phyloP scores from a whole-genome alignment of 164 flowering plant species.

The Berberis vulgaris region DNA sequence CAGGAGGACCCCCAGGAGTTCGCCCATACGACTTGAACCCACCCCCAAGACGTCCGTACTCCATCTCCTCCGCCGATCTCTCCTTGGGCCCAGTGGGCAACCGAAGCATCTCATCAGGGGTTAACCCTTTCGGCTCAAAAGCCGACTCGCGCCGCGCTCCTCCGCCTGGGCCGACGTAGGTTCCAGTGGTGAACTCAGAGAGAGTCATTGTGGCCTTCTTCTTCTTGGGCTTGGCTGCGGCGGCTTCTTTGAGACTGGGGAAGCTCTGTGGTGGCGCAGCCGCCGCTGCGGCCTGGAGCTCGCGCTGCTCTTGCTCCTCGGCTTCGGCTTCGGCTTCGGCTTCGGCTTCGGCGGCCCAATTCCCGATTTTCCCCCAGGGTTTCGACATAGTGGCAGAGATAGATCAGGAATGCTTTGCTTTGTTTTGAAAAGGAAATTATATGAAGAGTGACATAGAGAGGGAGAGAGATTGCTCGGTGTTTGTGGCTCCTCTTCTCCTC shows the following conservation, averaged over 20 bases:
- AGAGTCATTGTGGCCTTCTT: slow-evolving; percentile 45
- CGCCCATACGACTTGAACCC: slow-evolving; percentile 56
- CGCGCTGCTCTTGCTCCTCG: slow-evolving; percentile 22
- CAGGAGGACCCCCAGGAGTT: slow-evolving; percentile 14
- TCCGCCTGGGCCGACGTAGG: slow-evolving; percentile 17
- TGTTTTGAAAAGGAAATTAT: neutral
- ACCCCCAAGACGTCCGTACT: slow-evolving; percentile 52
- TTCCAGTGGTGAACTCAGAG: slow-evolving; percentile 36
- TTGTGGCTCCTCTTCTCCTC: slow-evolving; percentile 24
- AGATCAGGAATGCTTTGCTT: neutral
- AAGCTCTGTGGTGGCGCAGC: slow-evolving; percentile 26
- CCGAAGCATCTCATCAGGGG: slow-evolving; percentile 54
- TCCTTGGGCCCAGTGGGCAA: slow-evolving; percentile 77
- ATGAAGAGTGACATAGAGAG: neutral
- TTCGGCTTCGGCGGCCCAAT: slow-evolving; percentile 41
- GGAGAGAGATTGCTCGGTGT: slow-evolving; percentile 29
- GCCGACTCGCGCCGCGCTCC: slow-evolving; percentile 13
- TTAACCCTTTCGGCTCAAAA: slow-evolving; percentile 35
- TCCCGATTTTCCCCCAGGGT: slow-evolving; percentile 26
- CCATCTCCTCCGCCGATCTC: slow-evolving; percentile 53
- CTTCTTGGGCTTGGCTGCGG: slow-evolving; percentile 45
- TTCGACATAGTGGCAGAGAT: slow-evolving; percentile 21
- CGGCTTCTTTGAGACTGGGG: slow-evolving; percentile 49
- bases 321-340: slow-evolving; percentile 19
- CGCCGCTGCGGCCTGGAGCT: slow-evolving; percentile 6